Conservation (phyloP, 768 basidiomycete genomes). For the Infundibulicybe gibba region DNA sequence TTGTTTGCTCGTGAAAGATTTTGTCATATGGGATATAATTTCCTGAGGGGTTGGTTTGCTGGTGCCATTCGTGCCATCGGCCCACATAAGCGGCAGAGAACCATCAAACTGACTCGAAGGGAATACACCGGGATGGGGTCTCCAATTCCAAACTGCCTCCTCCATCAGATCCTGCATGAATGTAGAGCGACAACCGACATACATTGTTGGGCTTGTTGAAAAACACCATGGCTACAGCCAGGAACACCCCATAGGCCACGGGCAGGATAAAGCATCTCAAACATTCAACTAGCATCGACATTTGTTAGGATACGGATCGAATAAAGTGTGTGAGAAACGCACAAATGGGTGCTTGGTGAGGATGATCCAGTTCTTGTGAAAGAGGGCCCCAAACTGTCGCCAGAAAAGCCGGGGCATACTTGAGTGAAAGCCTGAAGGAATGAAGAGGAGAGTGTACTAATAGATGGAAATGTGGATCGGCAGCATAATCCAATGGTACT, state of each 20-base stretch:
- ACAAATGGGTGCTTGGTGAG: conserved; percentile 65
- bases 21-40: conserved; percentile 60
- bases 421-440: too few relatives aligned
- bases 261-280: conserved; percentile 62
- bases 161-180: too few relatives aligned
- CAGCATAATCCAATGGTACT: too few relatives aligned
- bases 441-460: too few relatives aligned
- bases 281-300: conserved; percentile 44
- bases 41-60: conserved; percentile 50
- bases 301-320: not conserved
- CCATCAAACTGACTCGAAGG: conserved; percentile 50
- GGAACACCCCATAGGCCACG: conserved; percentile 62
- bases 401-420: conserved; percentile 43
- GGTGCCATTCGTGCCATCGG: conserved; percentile 57
- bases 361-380: conserved; percentile 76
- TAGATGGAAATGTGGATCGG: too few relatives aligned
- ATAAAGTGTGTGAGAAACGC: conserved; percentile 18
- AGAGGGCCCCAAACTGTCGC: conserved; percentile 56
- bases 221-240: conserved; percentile 61
- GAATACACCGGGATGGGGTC: conserved; percentile 44
- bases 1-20: conserved; percentile 46
- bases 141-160: conserved; percentile 59
- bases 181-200: conserved; percentile 15
- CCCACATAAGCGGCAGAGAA: conserved; percentile 58
- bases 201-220: conserved; percentile 60